Base-by-base conservation (phyloP, 1,284 basidiomycete genomes). In the Schizophyllum amplum region DNA sequence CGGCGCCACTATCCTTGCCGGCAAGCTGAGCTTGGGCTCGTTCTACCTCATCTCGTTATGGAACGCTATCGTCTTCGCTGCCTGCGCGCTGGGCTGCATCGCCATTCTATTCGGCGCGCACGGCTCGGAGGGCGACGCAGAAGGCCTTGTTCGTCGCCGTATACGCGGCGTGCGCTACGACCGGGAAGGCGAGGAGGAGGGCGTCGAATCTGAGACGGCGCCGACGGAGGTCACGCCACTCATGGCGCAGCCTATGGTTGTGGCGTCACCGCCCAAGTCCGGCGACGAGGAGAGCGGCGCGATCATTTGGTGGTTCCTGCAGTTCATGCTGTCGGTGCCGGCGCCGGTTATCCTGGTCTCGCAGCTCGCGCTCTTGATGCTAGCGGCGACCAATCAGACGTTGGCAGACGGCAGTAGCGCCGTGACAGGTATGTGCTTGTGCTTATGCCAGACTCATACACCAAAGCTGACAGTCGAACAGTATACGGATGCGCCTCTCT, bases 361-460 rank as follows among this genome's bases (percentile, higher is more conserved):
- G 51, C 84, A 88, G 61, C 70, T 87, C 23, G 68, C 72, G 1
- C 63, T 80, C 24, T 61, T 86, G 49, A 56, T 84, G 27, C 56
- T 87, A 20, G 74, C 71, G 52, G 74, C 81, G 5, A 64, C 81
- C 62, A 67, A 75, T 22, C 85, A 90, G 67, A 84, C 84, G 0
- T 67, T 88, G 17, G 73, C 77, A 0, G 87, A 90, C 63, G 87
- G 87, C n/a, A 82, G 77, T 55, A 71, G 70, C 49, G 72, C 81
- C 3, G 61, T 65, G 27, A 60, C 66, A 25, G 75, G 84, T 83
- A 59, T 73, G 48, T 53, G 17, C 49, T 51, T 26, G 24, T 23
- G 51, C 33, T 52, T 57, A 48, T 54, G 22, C 21, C 17, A 51
- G 33, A 53, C 7, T 51, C 42, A 50, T 7, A 52, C n/a, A 47